Evolutionary conservation across 2,329 filamentous ascomycete genomes (phyloP).

Genomic region (Phyllosticta citriasiana): DNA sequence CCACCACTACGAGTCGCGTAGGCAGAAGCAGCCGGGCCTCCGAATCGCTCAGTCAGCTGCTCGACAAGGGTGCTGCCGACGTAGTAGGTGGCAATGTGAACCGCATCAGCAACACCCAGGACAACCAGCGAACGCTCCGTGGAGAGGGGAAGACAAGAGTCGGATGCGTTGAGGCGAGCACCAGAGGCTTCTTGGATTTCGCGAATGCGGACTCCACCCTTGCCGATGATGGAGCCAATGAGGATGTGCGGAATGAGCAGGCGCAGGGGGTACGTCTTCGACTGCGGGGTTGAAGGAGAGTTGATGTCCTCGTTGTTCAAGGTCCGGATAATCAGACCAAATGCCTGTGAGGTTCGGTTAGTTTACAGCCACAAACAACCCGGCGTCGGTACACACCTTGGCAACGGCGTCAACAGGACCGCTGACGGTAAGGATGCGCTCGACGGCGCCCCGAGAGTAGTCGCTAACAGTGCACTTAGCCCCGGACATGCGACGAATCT

Average conservation of each 20-base stretch:
- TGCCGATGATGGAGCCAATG: conserved; percentile 97
- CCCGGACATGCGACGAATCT: conserved; percentile 88
- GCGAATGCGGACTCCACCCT: conserved; percentile 88
- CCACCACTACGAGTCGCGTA: conserved; percentile 93
- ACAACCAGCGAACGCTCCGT: conserved; percentile 97
- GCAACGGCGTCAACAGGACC: conserved; percentile 92
- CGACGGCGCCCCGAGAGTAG: conserved; percentile 91
- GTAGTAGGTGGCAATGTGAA: conserved; percentile 98
- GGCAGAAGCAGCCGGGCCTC: conserved; percentile 90
- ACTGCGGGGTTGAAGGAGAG: conserved; percentile 79
- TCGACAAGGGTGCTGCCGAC: conserved; percentile 96
- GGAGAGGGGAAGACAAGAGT: conserved; percentile 85
- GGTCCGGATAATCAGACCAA: conserved; percentile 94
- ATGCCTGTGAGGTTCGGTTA: conserved; percentile 53
- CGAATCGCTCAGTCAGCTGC: conserved; percentile 93
- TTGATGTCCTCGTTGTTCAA: conserved; percentile 93
- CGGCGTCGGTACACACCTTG: conserved; percentile 52
- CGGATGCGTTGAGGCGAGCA: conserved; percentile 90
- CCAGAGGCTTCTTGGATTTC: conserved; percentile 98
- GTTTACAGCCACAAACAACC: conserved; percentile 17
- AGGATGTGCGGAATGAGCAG: conserved; percentile 93
- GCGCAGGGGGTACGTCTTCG: conserved; percentile 93
- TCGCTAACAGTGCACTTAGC: conserved; percentile 99
- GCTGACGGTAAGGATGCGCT: conserved; percentile 95
- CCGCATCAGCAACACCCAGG: conserved; percentile 92